Conservation (phyloP, 305 asterid species). For the Solanum hybrid region DNA sequence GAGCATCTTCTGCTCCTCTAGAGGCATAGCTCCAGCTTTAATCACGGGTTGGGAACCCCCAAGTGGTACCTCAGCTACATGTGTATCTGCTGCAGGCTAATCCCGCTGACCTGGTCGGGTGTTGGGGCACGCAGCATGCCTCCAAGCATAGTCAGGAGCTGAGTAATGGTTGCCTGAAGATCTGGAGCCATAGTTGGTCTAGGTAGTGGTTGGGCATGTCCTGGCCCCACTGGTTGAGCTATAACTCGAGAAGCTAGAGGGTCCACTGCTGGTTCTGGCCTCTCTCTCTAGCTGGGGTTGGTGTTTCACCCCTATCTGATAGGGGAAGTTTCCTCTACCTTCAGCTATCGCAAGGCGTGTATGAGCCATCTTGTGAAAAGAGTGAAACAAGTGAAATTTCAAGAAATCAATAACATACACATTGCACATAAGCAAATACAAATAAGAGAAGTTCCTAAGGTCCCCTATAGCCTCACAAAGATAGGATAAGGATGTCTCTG, state of each 20-base stretch:
- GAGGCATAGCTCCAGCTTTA: background rate
- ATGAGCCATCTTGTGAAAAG: background rate
- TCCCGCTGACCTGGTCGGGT: background rate
- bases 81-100: fast-evolving
- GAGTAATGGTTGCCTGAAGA: background rate
- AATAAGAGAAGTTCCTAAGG: background rate
- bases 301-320: background rate
- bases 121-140: background rate
- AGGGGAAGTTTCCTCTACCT: background rate
- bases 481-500: background rate
- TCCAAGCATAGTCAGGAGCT: background rate
- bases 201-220: background rate
- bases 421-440: too few relatives aligned
- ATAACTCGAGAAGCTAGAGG: background rate
- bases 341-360: background rate
- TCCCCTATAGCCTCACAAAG: background rate
- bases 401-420: too few relatives aligned
- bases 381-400: background rate
- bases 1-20: background rate
- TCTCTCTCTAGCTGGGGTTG: background rate
- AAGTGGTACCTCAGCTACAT: background rate
- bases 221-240: background rate
- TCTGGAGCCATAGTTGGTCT: background rate
- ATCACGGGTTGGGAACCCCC: background rate
- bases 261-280: background rate